Evolutionary conservation across 2,329 filamentous ascomycete genomes (phyloP), one percentile per base, ranked within the genome.

Genomic region (Ophiostoma montium): DNA sequence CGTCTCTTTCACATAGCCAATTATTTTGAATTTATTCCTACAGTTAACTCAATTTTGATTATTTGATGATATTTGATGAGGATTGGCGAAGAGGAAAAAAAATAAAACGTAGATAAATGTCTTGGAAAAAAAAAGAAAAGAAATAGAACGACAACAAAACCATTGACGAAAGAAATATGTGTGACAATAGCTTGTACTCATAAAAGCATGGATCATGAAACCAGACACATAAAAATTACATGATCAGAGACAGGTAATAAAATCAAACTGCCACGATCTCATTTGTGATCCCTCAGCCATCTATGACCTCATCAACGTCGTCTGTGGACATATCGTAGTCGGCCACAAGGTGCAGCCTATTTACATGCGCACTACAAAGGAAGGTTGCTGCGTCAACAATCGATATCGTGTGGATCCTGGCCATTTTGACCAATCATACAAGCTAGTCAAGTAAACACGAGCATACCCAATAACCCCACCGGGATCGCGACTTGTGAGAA

Each of bases 331-430:
- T 4, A 27, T 5, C 23, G 23, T n/a, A n/a, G 23, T 27, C 8
- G 5, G 8, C 4, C 5, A 8, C 23, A 27, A 5, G 23, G 23
- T 8, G 5, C 4, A 27, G 23, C 5, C 23, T 41, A 41, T 27
- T 27, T 41, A 41, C 38, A 9, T 41, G 38, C 21, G 38, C 38
- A 41, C 38, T 41, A 15, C 38, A 3, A 8, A 16, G 7, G 8
- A 2, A 15, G 13, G 54, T 56, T 55, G 54, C 41, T 35, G 35
- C 19, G 51, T 4, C 52, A 55, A 56, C 54, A 51, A 50, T 12
- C n/a, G 3, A 12, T 3, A 31, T 18, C 11, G 10, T 8, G 23
- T 4, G 23, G 39, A 42, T 12, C 4, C 21, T 27, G 15, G 13
- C 21, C 9, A 8, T 1, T 10, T 5, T 42, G 23, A 16, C 51